These are phyloP conservation scores for Rhodotorula taiwanensis DNA, from an alignment of 768 basidiomycete species.

Conservation along the genomic window DNA sequence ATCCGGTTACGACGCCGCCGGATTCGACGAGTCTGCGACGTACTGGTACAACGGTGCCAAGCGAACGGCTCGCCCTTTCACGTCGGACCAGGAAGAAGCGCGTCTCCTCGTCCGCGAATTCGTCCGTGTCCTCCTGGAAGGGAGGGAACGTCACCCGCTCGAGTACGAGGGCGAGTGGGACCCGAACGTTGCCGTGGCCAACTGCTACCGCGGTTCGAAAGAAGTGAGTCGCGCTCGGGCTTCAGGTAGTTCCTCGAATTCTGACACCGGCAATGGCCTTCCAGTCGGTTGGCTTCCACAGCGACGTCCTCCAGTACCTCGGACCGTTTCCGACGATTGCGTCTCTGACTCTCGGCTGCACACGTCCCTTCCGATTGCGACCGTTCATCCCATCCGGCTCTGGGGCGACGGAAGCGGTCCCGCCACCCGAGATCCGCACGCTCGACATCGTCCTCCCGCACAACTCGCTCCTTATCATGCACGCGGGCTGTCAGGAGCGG, in stretches of 20 bases:
- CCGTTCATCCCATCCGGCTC: constrained; percentile 16
- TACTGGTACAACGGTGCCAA: constrained; percentile 40
- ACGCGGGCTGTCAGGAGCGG: constrained; percentile 38
- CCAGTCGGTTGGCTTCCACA: constrained; percentile 37
- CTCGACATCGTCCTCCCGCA: constrained; percentile 38
- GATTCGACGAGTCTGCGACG: constrained; percentile 24
- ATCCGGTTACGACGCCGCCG: constrained; percentile 4
- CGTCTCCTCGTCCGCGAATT: constrained; percentile 27
- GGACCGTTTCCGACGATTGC: constrained; percentile 40
- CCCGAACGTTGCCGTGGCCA: constrained; percentile 40
- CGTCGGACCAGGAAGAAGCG: constrained; percentile 33
- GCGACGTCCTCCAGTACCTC: constrained; percentile 39
- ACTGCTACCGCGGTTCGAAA: constrained; percentile 35
- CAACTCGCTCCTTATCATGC: constrained; percentile 41
- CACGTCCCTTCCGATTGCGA: constrained; percentile 38
- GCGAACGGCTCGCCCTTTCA: constrained; percentile 14
- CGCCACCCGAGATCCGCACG: constrained; percentile 22
- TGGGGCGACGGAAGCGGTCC: not conserved
- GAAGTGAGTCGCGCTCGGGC: constrained; percentile 14
- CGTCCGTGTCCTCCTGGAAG: constrained; percentile 26
- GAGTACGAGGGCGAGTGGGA: constrained; percentile 36
- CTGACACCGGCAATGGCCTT: not conserved
- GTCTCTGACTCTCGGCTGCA: constrained; percentile 38
- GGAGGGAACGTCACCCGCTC: constrained; percentile 14
- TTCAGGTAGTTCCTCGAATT: not conserved